Evolutionary conservation across 352 stramenopile genomes (phyloP), one percentile per base, ranked within the genome.

Genomic region (Phytophthora pisi): DNA sequence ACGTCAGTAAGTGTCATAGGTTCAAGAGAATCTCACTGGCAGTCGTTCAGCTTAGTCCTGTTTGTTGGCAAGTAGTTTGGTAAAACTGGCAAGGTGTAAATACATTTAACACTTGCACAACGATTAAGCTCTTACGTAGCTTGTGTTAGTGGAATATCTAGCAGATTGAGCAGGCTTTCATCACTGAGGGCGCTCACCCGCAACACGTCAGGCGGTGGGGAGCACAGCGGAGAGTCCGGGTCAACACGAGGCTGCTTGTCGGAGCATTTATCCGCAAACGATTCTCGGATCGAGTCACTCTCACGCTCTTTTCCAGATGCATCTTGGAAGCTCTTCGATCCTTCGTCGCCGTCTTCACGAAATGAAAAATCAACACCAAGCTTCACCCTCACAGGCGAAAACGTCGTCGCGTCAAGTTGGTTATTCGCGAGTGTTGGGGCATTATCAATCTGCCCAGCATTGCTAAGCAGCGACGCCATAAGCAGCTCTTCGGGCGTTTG

Each of bases 161-260:
- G 20, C 5, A 60, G 45, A 16, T 31, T 38, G 10, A 45, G 9
- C 5, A 57, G 23, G 26, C 42, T 55, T 26, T 68, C 61, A 23
- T 68, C 53, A 23, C 11, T 57, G 24, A 60, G 34, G 5, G 24
- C 11, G 10, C 53, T 60, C 2, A 24, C 52, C 11, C 43, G 10
- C 34, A 51, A 36, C 2, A 68, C 23, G 23, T 57, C 51, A 28
- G 28, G 31, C 42, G 61, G 61, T 30, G 61, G 61, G 10, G 43
- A 68, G 40, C 51, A 62, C 3, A 67, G 9, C 24, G 30, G 61
- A 2, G 38, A 52, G 28, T 66, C 50, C 23, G 18, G n/a, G 26
- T 51, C 40, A 16, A 47, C 16, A 47, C 16, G 3, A 47, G 40
- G 11, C 40, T 47, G 15, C n/a, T 15, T 16, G 11, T 47, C n/a